phyloP scores from a whole-genome alignment of 441 rosid species.

The Gossypium davidsonii region DNA sequence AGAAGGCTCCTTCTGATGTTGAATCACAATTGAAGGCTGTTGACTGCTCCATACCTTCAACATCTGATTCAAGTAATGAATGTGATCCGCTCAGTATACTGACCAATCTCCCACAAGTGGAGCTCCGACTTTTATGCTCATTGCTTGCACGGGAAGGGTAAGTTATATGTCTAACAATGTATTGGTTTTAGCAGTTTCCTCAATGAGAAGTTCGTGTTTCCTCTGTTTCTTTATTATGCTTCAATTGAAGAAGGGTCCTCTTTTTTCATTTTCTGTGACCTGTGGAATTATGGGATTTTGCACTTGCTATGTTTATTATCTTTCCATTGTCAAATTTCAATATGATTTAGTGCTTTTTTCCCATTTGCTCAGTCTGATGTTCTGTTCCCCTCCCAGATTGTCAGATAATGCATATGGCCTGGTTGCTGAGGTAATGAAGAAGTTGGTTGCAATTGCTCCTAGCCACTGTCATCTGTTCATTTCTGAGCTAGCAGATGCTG shows the following conservation, averaged over 20 bases:
- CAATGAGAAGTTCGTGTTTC: background rate
- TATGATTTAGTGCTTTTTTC: background rate
- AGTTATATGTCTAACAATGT: conserved; percentile 4
- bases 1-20: conserved; percentile 33
- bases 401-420: conserved; percentile 90
- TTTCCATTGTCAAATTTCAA: background rate
- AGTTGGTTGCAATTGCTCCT: conserved; percentile 77
- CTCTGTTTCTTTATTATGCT: background rate
- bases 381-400: conserved; percentile 46
- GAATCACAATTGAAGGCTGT: conserved; percentile 32
- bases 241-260: background rate
- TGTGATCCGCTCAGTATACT: conserved; percentile 53
- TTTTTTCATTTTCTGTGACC: background rate
- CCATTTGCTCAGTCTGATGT: conserved; percentile 16
- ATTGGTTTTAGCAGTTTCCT: background rate
- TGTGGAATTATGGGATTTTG: background rate
- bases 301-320: background rate
- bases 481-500: conserved; percentile 72
- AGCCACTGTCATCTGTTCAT: conserved; percentile 77
- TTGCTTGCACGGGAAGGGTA: conserved; percentile 99
- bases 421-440: conserved; percentile 89
- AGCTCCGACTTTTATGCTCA: conserved; percentile 84
- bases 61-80: conserved; percentile 42
- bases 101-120: conserved; percentile 70
- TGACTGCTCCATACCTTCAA: conserved; percentile 42